A percentile compares a stretch with the other conserved stretches of the same genome.
phyloP scores from a whole-genome alignment of 306 rosid genomes.

The Lathyrus tuberosus region DNA sequence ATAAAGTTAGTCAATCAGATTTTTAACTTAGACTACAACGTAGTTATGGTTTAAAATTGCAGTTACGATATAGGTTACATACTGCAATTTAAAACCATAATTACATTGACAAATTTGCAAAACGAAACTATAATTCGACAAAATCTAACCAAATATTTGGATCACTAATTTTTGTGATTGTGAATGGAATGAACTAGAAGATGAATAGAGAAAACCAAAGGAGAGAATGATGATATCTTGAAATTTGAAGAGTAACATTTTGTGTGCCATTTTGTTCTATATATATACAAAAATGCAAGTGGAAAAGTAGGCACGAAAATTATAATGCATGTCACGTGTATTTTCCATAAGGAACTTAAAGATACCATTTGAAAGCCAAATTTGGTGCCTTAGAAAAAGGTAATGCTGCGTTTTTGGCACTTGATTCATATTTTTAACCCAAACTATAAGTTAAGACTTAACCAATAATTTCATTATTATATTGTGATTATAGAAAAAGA shows the following conservation, averaged over 20 bases:
- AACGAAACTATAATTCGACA: neutral
- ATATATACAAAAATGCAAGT: constrained; percentile 5
- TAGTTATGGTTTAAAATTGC: neutral
- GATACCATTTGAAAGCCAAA: constrained; percentile 57
- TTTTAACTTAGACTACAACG: neutral
- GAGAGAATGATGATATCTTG: constrained; percentile 6
- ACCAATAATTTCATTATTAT: constrained; percentile 2
- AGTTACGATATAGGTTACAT: too few relatives aligned
- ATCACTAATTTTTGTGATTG: constrained; percentile 25
- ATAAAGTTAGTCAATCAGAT: constrained; percentile 23
- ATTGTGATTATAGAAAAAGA: neutral
- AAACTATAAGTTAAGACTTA: neutral
- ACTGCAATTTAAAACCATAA: neutral
- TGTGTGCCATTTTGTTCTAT: constrained; percentile 15
- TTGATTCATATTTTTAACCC: neutral
- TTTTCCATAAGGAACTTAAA: constrained; percentile 44
- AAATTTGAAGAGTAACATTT: constrained; percentile 33
- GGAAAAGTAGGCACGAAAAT: constrained; percentile 55
- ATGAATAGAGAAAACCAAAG: constrained; percentile 34
- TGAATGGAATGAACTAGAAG: neutral
- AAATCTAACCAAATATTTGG: constrained; percentile 47
- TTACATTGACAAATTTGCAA: neutral
- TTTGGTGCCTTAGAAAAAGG: constrained; percentile 64
- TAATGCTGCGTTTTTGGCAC: constrained; percentile 69
- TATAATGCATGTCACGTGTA: constrained; percentile 82